A percentile compares a stretch with the other conserved stretches of the same genome.
These are phyloP conservation scores for Aristolochia fimbriata DNA, from an alignment of 164 flowering plant species.

Conservation along the genomic window DNA sequence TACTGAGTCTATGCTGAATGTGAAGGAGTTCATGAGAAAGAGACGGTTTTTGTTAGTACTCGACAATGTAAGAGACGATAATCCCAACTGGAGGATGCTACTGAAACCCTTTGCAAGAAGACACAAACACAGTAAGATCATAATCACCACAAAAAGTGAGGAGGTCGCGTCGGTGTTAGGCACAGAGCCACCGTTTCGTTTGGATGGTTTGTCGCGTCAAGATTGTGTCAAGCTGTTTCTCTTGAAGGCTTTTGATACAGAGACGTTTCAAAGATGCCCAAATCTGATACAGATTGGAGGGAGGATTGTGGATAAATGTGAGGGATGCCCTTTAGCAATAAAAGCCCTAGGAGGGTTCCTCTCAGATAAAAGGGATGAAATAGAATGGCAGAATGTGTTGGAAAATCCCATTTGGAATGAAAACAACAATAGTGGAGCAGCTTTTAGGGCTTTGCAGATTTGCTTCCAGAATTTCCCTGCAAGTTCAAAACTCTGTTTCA, in stretches of 20 bases:
- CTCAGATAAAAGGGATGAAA: no score
- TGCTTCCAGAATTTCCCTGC: slow-evolving; percentile 3
- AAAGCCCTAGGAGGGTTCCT: no score
- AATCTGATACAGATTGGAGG: neutral
- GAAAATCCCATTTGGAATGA: no score
- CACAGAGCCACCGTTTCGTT: neutral
- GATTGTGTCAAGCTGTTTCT: slow-evolving; percentile 4
- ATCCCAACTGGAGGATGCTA: no score
- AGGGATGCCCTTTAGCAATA: no score
- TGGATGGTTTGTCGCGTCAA: neutral
- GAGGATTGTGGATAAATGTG: no score
- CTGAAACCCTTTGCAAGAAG: no score
- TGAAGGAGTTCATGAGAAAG: neutral
- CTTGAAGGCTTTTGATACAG: neutral
- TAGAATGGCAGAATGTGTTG: no score
- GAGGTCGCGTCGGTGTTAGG: neutral
- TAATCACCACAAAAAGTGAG: no score
- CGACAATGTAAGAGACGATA: no score
- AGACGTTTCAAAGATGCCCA: neutral
- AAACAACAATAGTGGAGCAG: neutral
- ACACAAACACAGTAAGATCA: no score
- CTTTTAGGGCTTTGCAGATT: slow-evolving; percentile 3
- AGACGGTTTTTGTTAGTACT: no score
- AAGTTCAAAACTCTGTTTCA: slow-evolving; percentile 2
- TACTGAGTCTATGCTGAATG: neutral